A percentile compares a stretch with the other conserved stretches of the same genome.
These are phyloP conservation scores for Amylostereum chailletii DNA, from an alignment of 1,284 basidiomycete species.

Conservation along the genomic window DNA sequence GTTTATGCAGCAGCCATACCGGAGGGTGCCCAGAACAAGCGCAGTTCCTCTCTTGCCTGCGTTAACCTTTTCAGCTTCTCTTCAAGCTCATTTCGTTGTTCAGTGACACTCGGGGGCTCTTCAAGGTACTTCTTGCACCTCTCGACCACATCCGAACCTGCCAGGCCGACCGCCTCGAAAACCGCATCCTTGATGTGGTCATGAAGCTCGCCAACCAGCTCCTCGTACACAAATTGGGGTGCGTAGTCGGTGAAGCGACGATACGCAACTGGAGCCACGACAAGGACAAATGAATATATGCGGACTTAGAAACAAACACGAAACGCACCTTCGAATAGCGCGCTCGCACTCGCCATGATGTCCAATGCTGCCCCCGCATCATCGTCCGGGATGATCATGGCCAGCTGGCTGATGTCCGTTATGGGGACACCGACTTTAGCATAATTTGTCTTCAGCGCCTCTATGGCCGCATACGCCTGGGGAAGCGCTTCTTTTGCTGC, in stretches of 20 bases:
- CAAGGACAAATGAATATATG: neutral
- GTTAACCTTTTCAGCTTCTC: constrained; percentile 3
- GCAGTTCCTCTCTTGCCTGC: constrained; percentile 3
- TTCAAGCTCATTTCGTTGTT: constrained; percentile 1
- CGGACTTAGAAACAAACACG: neutral
- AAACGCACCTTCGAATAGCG: constrained; percentile 10
- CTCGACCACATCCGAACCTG: constrained; percentile 1
- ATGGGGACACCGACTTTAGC: constrained; percentile 1
- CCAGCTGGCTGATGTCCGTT: neutral
- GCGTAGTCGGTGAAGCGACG: constrained; percentile 9
- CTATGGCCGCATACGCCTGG: neutral
- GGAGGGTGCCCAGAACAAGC: neutral
- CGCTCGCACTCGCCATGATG: constrained; percentile 8
- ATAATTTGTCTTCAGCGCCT: neutral
- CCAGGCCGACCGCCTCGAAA: constrained; percentile 3
- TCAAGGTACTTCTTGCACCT: constrained; percentile 3
- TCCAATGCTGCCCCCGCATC: constrained; percentile 5
- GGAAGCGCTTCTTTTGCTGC: no score
- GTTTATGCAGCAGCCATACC: no score
- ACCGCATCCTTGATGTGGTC: neutral
- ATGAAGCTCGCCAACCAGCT: constrained; percentile 7
- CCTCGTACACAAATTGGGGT: constrained; percentile 7
- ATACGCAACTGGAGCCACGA: constrained; percentile 4
- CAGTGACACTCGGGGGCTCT: constrained; percentile 1
- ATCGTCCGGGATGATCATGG: constrained; percentile 2